A percentile compares a stretch with the other conserved stretches of the same genome.
Conservation (phyloP, 768 basidiomycete genomes). For the Tulasnella sp. region DNA sequence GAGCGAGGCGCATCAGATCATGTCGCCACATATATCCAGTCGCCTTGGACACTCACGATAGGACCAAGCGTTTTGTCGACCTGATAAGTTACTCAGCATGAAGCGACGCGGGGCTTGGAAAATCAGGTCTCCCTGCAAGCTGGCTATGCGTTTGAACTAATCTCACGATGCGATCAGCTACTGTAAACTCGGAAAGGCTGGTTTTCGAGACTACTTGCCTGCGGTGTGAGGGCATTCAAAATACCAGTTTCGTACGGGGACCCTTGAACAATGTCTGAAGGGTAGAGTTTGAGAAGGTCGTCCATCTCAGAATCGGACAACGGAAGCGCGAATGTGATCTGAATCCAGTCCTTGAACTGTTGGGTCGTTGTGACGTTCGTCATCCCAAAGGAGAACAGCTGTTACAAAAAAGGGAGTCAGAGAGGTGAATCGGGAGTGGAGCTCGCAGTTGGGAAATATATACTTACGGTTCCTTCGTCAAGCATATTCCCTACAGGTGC, state of each 20-base stretch:
- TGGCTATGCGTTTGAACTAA: slow-evolving; percentile 7
- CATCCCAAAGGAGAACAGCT: slow-evolving; percentile 16
- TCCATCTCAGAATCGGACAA: background rate
- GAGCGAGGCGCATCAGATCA: background rate
- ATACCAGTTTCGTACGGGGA: slow-evolving; percentile 1
- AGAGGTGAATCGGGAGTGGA: background rate
- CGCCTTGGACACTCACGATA: background rate
- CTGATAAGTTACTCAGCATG: background rate
- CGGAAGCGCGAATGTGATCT: background rate
- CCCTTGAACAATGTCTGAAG: background rate
- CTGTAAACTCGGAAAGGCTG: background rate
- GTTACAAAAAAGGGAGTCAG: background rate
- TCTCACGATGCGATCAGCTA: no score
- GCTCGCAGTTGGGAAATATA: background rate
- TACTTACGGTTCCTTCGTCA: slow-evolving; percentile 26
- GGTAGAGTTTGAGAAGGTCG: slow-evolving; percentile 3
- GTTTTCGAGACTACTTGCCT: background rate
- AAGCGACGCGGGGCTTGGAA: slow-evolving; percentile 12
- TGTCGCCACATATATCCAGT: background rate
- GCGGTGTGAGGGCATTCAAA: slow-evolving; percentile 4
- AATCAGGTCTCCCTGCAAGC: slow-evolving; percentile 14
- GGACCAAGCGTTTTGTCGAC: background rate
- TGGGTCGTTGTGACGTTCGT: background rate
- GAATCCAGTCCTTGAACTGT: background rate
- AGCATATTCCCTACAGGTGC: slow-evolving; percentile 20